These are phyloP conservation scores for Salix exigua DNA, from an alignment of 345 rosid genomes.

Conservation along the genomic window DNA sequence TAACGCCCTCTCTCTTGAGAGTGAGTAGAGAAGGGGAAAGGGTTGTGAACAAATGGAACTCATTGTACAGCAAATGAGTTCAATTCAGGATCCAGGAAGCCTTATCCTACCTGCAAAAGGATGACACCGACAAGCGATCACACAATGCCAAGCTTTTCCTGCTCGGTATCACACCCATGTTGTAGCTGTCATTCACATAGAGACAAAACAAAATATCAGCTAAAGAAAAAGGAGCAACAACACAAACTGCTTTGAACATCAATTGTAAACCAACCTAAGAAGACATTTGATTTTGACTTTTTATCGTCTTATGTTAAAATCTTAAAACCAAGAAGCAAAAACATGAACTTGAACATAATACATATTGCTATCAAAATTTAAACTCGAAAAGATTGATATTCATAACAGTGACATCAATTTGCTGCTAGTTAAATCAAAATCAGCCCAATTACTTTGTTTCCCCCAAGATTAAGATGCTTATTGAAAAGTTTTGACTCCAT, in stretches of 20 bases:
- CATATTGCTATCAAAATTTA: background rate
- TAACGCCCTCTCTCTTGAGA: background rate
- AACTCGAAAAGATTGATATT: background rate
- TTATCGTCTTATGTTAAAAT: background rate
- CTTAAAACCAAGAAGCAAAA: background rate
- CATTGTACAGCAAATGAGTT: background rate
- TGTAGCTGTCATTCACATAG: slow-evolving; percentile 55
- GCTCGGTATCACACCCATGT: slow-evolving; percentile 84
- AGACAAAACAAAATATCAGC: slow-evolving; percentile 13
- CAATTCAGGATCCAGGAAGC: background rate
- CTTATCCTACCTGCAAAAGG: slow-evolving; percentile 63
- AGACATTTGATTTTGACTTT: background rate
- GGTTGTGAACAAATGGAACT: background rate
- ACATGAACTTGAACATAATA: background rate
- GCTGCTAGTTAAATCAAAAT: background rate
- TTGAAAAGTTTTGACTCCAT: background rate
- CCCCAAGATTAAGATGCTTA: background rate
- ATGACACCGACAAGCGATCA: slow-evolving; percentile 65
- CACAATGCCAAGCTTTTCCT: slow-evolving; percentile 88
- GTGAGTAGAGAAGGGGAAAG: background rate
- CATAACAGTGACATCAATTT: background rate
- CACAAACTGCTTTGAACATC: background rate
- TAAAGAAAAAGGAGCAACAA: no score
- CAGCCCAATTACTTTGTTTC: background rate
- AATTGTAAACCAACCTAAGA: background rate